phyloP scores from a whole-genome alignment of 2,329 filamentous ascomycete genomes.

The Trichoderma harzianum region DNA sequence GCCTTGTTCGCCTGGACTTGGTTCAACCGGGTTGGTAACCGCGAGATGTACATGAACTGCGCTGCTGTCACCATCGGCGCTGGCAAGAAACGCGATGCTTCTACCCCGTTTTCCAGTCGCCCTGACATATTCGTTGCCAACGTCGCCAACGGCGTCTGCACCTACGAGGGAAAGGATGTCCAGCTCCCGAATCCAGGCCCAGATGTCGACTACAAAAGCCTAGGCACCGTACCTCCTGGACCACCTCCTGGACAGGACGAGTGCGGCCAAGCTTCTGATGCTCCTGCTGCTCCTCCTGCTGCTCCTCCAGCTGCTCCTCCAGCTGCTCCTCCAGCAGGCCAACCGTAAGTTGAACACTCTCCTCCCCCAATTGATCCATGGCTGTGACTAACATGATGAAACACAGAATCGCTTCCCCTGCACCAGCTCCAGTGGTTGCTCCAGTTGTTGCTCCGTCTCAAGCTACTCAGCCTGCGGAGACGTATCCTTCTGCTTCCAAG shows the following conservation, averaged over 20 bases:
- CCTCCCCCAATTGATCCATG: background rate
- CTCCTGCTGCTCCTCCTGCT: conserved; percentile 18
- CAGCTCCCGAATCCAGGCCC: conserved; percentile 64
- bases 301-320: background rate
- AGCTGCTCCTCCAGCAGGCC: background rate
- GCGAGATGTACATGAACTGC: conserved; percentile 88
- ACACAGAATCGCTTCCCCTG: background rate
- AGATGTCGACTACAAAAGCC: conserved; percentile 43
- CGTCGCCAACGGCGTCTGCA: conserved; percentile 57
- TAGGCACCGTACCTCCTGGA: conserved; percentile 30
- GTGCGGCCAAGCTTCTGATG: background rate
- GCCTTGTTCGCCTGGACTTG: conserved; percentile 73
- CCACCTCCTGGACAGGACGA: conserved; percentile 26
- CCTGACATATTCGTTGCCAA: conserved; percentile 72
- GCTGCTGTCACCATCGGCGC: conserved; percentile 62
- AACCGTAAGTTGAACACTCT: background rate
- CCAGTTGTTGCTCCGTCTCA: background rate
- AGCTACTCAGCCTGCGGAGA: background rate
- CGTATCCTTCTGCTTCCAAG: background rate
- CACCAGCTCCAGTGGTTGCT: background rate
- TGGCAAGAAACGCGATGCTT: conserved; percentile 27
- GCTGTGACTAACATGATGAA: background rate
- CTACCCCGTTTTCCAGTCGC: conserved; percentile 48
- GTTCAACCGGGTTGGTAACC: conserved; percentile 73
- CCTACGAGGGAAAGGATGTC: conserved; percentile 55